These are phyloP conservation scores for Ceratocystiopsis minuta DNA, from an alignment of 2,329 filamentous ascomycete species.

Conservation along the genomic window DNA sequence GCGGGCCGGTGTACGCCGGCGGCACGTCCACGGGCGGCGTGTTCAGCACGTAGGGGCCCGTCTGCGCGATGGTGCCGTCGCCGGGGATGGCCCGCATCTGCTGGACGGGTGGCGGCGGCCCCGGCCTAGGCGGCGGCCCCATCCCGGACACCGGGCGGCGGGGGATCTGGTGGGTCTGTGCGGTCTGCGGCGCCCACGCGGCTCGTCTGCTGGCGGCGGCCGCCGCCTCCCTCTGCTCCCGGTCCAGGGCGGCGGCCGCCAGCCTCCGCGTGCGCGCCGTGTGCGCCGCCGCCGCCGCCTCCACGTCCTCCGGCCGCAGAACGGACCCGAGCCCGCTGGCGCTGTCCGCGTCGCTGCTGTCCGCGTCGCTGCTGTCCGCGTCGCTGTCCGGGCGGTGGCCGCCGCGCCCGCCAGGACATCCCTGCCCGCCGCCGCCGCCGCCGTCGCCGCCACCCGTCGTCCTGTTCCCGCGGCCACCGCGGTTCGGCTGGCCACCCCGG, in stretches of 20 bases:
- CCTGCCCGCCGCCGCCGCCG: not conserved
- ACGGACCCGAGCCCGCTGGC: no score
- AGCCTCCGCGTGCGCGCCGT: not conserved
- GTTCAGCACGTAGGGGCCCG: constrained; percentile 4
- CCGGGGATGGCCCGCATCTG: no score
- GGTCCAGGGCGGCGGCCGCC: not conserved
- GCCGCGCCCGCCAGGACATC: no score
- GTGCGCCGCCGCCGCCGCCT: not conserved
- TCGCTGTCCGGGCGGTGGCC: no score
- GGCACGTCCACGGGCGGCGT: constrained; percentile 7
- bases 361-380: no score
- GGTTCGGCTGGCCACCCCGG: no score
- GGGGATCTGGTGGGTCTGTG: not conserved
- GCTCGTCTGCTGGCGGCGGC: not conserved
- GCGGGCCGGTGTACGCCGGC: constrained; percentile 3
- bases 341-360: no score
- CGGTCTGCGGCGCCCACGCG: no score
- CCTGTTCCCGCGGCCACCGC: no score
- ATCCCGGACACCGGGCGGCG: not conserved
- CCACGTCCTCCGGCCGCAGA: not conserved
- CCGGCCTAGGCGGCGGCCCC: not conserved
- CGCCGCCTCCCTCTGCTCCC: not conserved
- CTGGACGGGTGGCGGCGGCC: no score
- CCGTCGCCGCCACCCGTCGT: not conserved
- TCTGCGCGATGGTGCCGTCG: not conserved